Evolutionary conservation across 805 yeast genomes (phyloP).

Genomic region (Brettanomyces custersianus): DNA sequence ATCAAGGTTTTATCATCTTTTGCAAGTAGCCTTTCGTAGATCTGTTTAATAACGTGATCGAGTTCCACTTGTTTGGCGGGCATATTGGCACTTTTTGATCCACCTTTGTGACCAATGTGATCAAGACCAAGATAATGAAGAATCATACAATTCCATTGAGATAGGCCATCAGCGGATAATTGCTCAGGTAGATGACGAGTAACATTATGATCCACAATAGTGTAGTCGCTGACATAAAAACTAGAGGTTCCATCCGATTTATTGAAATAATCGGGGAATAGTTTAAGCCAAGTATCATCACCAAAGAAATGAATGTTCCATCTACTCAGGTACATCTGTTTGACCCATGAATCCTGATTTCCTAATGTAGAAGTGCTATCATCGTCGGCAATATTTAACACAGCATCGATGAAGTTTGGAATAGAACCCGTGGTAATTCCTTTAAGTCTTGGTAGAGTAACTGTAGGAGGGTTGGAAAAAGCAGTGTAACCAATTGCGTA

Average conservation of each 20-base stretch:
- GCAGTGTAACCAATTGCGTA: slow-evolving; percentile 85
- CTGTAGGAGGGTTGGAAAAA: slow-evolving; percentile 91
- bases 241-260: slow-evolving; percentile 81
- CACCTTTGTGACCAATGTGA: slow-evolving; percentile 97
- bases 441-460: slow-evolving; percentile 86
- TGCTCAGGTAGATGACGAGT: slow-evolving; percentile 74
- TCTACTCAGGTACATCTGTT: slow-evolving; percentile 42
- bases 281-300: slow-evolving; percentile 94
- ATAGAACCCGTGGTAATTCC: slow-evolving; percentile 93
- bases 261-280: slow-evolving; percentile 66
- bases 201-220: slow-evolving; percentile 89
- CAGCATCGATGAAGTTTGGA: slow-evolving; percentile 90
- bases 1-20: slow-evolving; percentile 45
- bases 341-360: slow-evolving; percentile 81
- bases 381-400: slow-evolving; percentile 86
- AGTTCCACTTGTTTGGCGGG: slow-evolving; percentile 74
- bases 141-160: slow-evolving; percentile 75
- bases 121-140: slow-evolving; percentile 91
- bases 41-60: slow-evolving; percentile 54
- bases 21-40: slow-evolving; percentile 31
- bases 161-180: slow-evolving; percentile 28
- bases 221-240: slow-evolving; percentile 90
- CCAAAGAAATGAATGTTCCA: slow-evolving; percentile 76
- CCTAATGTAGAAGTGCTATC: slow-evolving; percentile 60
- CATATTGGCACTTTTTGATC: slow-evolving; percentile 78